Evolutionary conservation across 805 yeast genomes (phyloP), one percentile per base, ranked within the genome.

Genomic region (Candida chauliodis): DNA sequence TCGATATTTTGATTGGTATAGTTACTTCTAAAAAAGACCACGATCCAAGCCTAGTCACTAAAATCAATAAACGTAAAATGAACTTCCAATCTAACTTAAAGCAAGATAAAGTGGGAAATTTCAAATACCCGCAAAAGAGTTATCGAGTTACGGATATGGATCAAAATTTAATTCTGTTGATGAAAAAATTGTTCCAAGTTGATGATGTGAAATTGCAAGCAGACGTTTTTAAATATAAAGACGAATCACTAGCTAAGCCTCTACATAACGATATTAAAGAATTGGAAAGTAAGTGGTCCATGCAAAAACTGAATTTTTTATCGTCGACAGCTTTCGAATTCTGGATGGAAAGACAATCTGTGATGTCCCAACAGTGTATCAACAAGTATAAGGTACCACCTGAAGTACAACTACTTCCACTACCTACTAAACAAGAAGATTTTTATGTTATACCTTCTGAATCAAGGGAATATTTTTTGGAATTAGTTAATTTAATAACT

Each of bases 71-170:
- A 10, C 25, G 38, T 4, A 41, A 41, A 17, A 16, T 3, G 56
- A 60, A 58, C 15, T 54, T 68, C 0, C 48, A 66, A 15, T 69
- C 71, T 8, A 45, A 43, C 16, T 40, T 33, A 23, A 33, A n/a
- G 3, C 41, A 23, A 8, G 34, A 42, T 8, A 9, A 22, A 5
- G 32, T 40, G 8, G 27, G 38, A 10, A 44, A 47, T 37, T 51
- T 43, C 2, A 52, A 48, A 22, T 65, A 58, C 37, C 53, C 56
- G 3, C 57, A 58, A 23, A 84, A 86, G 1, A 65, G 81, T 0
- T 83, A 72, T 50, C 65, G 71, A 25, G 39, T 79, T 1, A 46
- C 67, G 0, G 86, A 82, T 43, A 75, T 83, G 59, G 75, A 77
- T 14, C 66, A 70, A 42, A 71, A 79, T 1, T 36, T 52, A 37